Evolutionary conservation across 495 filamentous ascomycete genomes (phyloP).

Genomic region (Saxophila tyrrhenica): DNA sequence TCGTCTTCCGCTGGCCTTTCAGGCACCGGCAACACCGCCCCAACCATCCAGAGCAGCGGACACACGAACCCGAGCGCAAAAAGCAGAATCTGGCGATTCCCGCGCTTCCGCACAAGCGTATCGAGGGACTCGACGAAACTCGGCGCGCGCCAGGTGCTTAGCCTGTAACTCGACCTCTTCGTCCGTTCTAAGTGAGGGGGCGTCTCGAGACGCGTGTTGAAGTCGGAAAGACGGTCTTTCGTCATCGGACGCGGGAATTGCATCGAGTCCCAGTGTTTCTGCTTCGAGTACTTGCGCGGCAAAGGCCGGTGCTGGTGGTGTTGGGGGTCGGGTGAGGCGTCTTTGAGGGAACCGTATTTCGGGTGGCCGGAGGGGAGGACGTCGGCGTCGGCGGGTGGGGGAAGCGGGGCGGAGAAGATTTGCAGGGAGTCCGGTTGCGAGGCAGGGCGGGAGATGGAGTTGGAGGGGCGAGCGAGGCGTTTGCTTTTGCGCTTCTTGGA

Average conservation of each 20-base stretch:
- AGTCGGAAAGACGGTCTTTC: conserved; percentile 13
- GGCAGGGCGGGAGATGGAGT: conserved; percentile 4
- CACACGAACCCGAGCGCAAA: conserved; percentile 83
- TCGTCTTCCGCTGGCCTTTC: conserved; percentile 30
- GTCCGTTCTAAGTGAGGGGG: conserved; percentile 8
- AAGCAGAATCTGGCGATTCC: conserved; percentile 74
- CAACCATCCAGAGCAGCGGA: conserved; percentile 80
- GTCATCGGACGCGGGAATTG: conserved; percentile 18
- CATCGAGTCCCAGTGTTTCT: conserved; percentile 15
- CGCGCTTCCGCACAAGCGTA: conserved; percentile 47
- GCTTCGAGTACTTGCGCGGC: conserved; percentile 16
- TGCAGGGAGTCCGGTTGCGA: conserved; percentile 12
- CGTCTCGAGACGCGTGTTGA: neutral
- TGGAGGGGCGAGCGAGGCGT: no score
- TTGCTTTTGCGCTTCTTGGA: conserved; percentile 3
- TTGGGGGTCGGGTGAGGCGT: neutral
- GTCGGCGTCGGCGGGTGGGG: neutral
- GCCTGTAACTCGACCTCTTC: neutral
- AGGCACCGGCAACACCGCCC: conserved; percentile 71
- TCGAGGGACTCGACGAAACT: conserved; percentile 53
- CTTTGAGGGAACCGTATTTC: conserved; percentile 15
- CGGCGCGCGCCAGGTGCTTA: conserved; percentile 19
- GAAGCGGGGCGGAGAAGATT: conserved; percentile 16
- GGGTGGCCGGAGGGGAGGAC: conserved; percentile 13
- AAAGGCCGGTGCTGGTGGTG: conserved; percentile 4